Evolutionary conservation across 2,329 filamentous ascomycete species (phyloP).

Genomic region (Cladophialophora exuberans): DNA sequence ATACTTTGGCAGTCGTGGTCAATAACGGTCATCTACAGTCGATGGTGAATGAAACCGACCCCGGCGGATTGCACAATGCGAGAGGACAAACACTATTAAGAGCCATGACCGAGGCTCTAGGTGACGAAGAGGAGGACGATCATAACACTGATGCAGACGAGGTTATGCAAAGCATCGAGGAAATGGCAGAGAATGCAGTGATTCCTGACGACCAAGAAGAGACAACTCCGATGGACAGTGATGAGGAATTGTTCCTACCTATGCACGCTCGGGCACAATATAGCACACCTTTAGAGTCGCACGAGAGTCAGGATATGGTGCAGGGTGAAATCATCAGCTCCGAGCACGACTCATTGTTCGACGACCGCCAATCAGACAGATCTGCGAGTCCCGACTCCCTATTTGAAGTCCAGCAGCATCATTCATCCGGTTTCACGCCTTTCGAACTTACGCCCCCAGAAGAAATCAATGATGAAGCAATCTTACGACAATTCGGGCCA

Average conservation of each 20-base stretch:
- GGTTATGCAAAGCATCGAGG: constrained; percentile 32
- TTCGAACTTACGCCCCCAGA: background rate
- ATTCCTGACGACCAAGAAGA: constrained; percentile 22
- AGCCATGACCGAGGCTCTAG: constrained; percentile 29
- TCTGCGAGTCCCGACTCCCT: constrained; percentile 31
- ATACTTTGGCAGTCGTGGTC: constrained; percentile 79
- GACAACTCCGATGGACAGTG: constrained; percentile 2
- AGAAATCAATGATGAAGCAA: constrained; percentile 14
- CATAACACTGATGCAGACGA: constrained; percentile 23
- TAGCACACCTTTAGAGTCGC: constrained; percentile 2
- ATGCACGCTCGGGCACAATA: background rate
- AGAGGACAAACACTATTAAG: constrained; percentile 28
- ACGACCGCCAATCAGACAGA: background rate
- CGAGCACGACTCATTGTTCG: constrained; percentile 27
- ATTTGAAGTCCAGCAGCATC: constrained; percentile 26
- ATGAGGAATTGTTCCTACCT: constrained; percentile 21
- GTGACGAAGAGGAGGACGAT: constrained; percentile 12
- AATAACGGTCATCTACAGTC: constrained; percentile 82
- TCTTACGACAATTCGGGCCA: constrained; percentile 24
- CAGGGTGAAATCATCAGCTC: constrained; percentile 6
- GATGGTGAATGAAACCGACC: constrained; percentile 62
- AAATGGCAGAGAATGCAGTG: constrained; percentile 30
- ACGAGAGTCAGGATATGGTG: constrained; percentile 2
- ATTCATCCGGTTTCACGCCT: too few species aligned
- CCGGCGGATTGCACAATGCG: constrained; percentile 36